Percentiles rank a stretch among this genome's conserved stretches.
Conservation (phyloP, 164 flowering plant genomes). For the Vitis riparia region DNA sequence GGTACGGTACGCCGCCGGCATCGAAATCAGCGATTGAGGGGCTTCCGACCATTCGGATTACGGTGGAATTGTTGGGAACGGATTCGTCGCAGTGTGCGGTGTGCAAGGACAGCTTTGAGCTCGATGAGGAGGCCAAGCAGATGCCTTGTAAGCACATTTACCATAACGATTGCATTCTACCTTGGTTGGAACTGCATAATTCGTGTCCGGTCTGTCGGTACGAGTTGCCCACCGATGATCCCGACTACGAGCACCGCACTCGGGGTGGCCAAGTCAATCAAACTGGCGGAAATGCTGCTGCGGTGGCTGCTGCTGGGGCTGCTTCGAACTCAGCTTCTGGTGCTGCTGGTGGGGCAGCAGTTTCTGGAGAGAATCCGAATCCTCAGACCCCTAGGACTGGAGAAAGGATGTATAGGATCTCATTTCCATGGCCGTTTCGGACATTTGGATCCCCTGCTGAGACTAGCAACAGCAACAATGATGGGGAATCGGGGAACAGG, state of each 20-base stretch:
- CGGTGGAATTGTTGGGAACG: conserved; percentile 40
- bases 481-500: conserved; percentile 23
- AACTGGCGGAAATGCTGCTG: conserved; percentile 4
- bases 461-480: conserved; percentile 32
- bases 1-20: conserved; percentile 91
- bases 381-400: conserved; percentile 19
- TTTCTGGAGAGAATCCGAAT: conserved; percentile 5
- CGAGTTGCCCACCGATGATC: conserved; percentile 92
- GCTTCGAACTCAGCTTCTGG: conserved; percentile 3
- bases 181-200: conserved; percentile 89
- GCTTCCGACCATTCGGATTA: conserved; percentile 52
- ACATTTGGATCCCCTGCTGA: conserved; percentile 43
- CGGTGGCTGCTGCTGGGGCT: neutral
- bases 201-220: conserved; percentile 92
- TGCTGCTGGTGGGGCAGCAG: neutral
- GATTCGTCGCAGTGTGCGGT: conserved; percentile 85
- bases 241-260: conserved; percentile 60
- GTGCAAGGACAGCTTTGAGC: conserved; percentile 71
- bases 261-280: conserved; percentile 2
- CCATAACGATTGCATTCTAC: conserved; percentile 77
- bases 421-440: conserved; percentile 60
- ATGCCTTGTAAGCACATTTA: conserved; percentile 91
- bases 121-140: conserved; percentile 57
- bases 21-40: conserved; percentile 61
- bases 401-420: conserved; percentile 59